Evolutionary conservation across 2,329 filamentous ascomycete genomes (phyloP), one percentile per base, ranked within the genome.

Genomic region (Parastagonospora nodorum): DNA sequence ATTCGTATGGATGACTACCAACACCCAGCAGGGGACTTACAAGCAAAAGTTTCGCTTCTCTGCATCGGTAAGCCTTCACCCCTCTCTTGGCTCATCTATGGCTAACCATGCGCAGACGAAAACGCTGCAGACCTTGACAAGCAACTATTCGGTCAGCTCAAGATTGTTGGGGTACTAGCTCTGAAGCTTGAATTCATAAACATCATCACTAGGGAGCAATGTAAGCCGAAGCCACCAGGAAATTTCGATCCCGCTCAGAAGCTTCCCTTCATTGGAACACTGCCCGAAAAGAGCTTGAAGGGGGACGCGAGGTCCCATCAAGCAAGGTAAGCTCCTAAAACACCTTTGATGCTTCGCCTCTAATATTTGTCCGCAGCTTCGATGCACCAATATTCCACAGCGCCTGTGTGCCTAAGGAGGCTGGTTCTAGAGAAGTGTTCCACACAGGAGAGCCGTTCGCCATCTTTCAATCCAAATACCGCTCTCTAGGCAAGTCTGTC

Each of bases 381-480:
- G 37, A 39, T 28, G 4, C 37, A 11, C 37, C 37, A 2, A 11
- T 27, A 14, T 37, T 37, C 35, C 10, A 11, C 4, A 19, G 37
- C 11, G 27, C 7, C 8, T n/a, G 11, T 7, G 14, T 5, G 12
- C 19, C 37, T 7, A 39, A 19, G 6, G 10, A 19, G 15, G 8
- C 16, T 19, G 27, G 12, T 3, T 27, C 37, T 7, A 27, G 5
- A 19, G 14, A 8, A 4, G 42, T 58, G 15, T 36, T 46, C 16
- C 30, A 28, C 2, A 33, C 16, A 15, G 30, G 46, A 2, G 19
- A 42, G 6, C 49, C 55, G 2, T 60, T 61, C n/a, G 58, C 48
- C 10, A 51, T 45, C 2, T 54, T 60, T 37, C 36, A 42, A 15
- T 61, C 61, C 45, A 50, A 53, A 8, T 63, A 63, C 29, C 53